Base-by-base conservation (phyloP, 352 stramenopile species). In the Phytophthora citrophthora region DNA sequence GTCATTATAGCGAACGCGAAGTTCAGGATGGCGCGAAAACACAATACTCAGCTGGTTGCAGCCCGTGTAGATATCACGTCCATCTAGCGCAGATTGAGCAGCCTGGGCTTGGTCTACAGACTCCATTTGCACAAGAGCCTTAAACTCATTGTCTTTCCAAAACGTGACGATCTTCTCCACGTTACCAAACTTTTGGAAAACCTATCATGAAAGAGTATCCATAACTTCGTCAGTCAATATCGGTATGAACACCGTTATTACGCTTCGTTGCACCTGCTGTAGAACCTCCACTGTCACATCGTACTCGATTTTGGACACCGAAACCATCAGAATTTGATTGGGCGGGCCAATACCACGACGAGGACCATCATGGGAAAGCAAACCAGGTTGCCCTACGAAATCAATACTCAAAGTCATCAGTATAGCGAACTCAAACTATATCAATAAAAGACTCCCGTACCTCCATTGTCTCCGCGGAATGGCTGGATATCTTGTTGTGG, bases 121-220 rank as follows among this genome's bases (percentile, higher is more conserved):
- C 48, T 91, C 80, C 80, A 94, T 90, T 61, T 94, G 78, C 7
- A 94, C 79, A 9, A 94, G 81, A 39, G 86, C 54, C 57, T 92
- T 93, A 63, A 93, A 92, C 59, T 92, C 86, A 27, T 88, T 77
- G 57, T 91, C 83, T 58, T 93, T 91, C 79, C 76, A 90, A 59
- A 92, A 94, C 16, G 82, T 89, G 52, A 93, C 83, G 34, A 94
- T 81, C 59, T 94, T 94, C 23, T 91, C 49, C 2, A 94, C 86
- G 16, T 87, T 91, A 52, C 86, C 86, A 72, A 93, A 94, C 71
- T 92, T 92, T 38, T 90, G 80, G 44, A 94, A 94, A 50, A 90
- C 80, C 74, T 84, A 46, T 23, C 57, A 2, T 23, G 4, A 49
- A 61, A 9, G 24, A 60, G 43, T n/a, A 40, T 20, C 24, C 20